Percentiles rank a stretch among this genome's conserved stretches.
Conservation (phyloP, 106 monocot genomes). For the Allium cepa region DNA sequence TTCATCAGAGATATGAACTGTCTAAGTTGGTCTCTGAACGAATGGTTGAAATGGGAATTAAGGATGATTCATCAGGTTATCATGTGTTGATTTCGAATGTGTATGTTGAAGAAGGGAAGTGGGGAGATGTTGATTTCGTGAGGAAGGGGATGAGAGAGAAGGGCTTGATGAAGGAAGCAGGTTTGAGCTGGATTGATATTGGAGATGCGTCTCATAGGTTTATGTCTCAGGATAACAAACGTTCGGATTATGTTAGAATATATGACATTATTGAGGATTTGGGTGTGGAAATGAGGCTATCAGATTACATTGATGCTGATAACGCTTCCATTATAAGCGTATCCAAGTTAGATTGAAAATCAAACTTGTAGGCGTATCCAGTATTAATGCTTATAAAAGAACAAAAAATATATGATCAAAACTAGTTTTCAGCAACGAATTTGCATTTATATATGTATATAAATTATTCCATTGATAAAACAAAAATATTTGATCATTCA, state of each 20-base stretch:
- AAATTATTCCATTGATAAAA: too few species aligned
- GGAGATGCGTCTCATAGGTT: constrained; percentile 44
- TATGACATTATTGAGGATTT: constrained; percentile 30
- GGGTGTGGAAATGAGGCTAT: constrained; percentile 32
- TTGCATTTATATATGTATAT: too few species aligned
- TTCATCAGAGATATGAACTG: constrained; percentile 60
- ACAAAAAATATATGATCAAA: too few species aligned
- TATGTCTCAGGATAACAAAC: constrained; percentile 37
- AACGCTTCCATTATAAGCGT: constrained; percentile 1
- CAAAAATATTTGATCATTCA: too few species aligned
- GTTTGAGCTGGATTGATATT: constrained; percentile 64
- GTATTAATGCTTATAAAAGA: too few species aligned
- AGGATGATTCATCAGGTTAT: constrained; percentile 40
- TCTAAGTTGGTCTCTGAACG: constrained; percentile 48
- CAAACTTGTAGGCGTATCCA: too few species aligned
- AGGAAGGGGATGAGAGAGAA: constrained; percentile 71
- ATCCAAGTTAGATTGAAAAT: background rate
- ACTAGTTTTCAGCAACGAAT: too few species aligned
- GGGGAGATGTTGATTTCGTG: constrained; percentile 61
- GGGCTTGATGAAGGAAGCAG: constrained; percentile 65
- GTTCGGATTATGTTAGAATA: constrained; percentile 32
- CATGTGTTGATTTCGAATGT: constrained; percentile 75
- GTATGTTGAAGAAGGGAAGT: constrained; percentile 59
- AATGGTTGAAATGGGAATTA: constrained; percentile 51
- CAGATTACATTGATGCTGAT: constrained; percentile 2